Conservation (phyloP, 352 stramenopile genomes). For the Phytophthora capsici region DNA sequence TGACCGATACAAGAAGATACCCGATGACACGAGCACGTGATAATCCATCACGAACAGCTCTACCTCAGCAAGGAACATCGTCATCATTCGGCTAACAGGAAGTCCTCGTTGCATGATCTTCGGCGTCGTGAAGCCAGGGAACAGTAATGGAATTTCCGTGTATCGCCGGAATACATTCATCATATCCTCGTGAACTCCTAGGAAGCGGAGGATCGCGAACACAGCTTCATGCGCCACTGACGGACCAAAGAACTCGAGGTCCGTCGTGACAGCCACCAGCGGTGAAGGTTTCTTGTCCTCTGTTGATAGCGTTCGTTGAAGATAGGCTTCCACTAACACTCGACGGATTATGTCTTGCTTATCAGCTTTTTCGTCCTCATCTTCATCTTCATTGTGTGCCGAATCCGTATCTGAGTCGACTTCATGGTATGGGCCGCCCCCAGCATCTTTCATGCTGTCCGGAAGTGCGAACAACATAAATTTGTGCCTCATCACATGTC, state of each 20-base stretch:
- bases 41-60: slow-evolving; percentile 62
- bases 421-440: slow-evolving; percentile 27
- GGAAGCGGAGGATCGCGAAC: slow-evolving; percentile 44
- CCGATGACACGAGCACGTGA: slow-evolving; percentile 37
- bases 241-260: slow-evolving; percentile 59
- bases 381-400: slow-evolving; percentile 1
- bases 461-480: slow-evolving; percentile 41
- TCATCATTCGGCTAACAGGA: slow-evolving; percentile 43
- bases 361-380: slow-evolving; percentile 23
- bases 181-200: slow-evolving; percentile 45
- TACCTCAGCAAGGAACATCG: slow-evolving; percentile 48
- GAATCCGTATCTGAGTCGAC: slow-evolving; percentile 1
- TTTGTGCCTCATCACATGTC: slow-evolving; percentile 19
- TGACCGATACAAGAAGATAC: slow-evolving; percentile 47
- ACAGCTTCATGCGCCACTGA: slow-evolving; percentile 50
- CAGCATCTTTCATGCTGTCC: slow-evolving; percentile 18
- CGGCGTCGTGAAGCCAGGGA: slow-evolving; percentile 37
- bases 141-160: slow-evolving; percentile 48
- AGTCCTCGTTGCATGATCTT: slow-evolving; percentile 47
- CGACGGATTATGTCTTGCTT: slow-evolving; percentile 55
- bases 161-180: slow-evolving; percentile 43
- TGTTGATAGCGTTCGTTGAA: slow-evolving; percentile 19
- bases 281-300: slow-evolving; percentile 9
- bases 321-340: slow-evolving; percentile 45
- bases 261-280: slow-evolving; percentile 48